Evolutionary conservation across 179 eudicot genomes (phyloP).

Genomic region (Drosera spatulata): DNA sequence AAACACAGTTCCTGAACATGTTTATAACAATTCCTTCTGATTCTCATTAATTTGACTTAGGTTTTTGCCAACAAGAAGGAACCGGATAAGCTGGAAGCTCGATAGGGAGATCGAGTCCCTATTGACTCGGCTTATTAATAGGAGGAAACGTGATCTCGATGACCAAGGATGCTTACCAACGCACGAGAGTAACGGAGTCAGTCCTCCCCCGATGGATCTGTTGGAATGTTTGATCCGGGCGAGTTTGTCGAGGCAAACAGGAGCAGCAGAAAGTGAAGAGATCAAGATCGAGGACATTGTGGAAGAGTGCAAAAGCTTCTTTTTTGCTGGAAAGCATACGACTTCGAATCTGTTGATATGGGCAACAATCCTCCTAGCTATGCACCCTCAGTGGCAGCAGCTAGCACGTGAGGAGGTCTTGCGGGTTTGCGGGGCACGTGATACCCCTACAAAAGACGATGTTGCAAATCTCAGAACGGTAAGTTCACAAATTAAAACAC

Average conservation of each 20-base stretch:
- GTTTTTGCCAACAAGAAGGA: slow-evolving; percentile 61
- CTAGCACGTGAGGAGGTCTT: slow-evolving; percentile 91
- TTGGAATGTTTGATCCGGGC: slow-evolving; percentile 79
- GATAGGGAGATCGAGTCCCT: slow-evolving; percentile 63
- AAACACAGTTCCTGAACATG: no score
- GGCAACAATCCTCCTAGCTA: slow-evolving; percentile 78
- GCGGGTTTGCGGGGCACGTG: slow-evolving; percentile 63
- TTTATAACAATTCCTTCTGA: no score
- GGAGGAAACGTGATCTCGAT: slow-evolving; percentile 15
- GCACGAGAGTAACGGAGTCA: slow-evolving; percentile 4
- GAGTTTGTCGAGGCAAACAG: slow-evolving; percentile 16
- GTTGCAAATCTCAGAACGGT: slow-evolving; percentile 80
- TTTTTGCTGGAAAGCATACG: slow-evolving; percentile 75
- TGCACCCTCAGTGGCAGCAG: slow-evolving; percentile 93
- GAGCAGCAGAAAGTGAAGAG: not conserved
- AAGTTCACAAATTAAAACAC: not conserved
- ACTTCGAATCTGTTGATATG: slow-evolving; percentile 90
- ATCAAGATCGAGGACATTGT: slow-evolving; percentile 66
- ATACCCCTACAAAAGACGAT: slow-evolving; percentile 64
- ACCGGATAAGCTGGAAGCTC: slow-evolving; percentile 59
- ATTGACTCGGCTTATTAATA: slow-evolving; percentile 41
- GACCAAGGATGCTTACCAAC: slow-evolving; percentile 12
- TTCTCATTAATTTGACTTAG: slow-evolving; percentile 11
- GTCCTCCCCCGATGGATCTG: no score
- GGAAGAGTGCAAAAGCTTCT: slow-evolving; percentile 45